Conservation (phyloP, 2,329 filamentous ascomycete species). For the Phoma sp. region DNA sequence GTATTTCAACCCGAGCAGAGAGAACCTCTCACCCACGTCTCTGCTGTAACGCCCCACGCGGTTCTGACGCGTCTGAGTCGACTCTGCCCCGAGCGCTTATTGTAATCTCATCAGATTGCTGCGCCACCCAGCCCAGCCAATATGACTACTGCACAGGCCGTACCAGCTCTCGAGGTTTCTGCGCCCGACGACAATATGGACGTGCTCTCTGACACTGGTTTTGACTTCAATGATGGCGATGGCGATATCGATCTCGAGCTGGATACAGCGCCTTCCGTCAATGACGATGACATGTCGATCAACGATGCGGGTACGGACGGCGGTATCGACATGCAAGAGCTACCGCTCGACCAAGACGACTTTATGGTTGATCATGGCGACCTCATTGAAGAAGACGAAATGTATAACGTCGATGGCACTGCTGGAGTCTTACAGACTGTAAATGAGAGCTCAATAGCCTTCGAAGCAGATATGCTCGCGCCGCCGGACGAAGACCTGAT, state of each 20-base stretch:
- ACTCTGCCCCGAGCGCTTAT: not conserved
- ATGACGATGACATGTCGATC: slow-evolving; percentile 61
- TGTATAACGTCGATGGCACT: slow-evolving; percentile 19
- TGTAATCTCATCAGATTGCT: not conserved
- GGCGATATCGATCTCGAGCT: slow-evolving; percentile 67
- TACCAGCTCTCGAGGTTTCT: slow-evolving; percentile 38
- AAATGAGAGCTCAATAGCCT: not conserved
- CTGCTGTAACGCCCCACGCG: not conserved
- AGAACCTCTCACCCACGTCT: not conserved
- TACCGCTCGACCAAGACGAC: slow-evolving; percentile 38
- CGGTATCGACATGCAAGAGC: slow-evolving; percentile 26
- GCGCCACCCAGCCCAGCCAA: not conserved
- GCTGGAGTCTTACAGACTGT: slow-evolving; percentile 13
- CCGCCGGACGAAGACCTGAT: slow-evolving; percentile 39
- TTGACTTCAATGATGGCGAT: slow-evolving; percentile 52
- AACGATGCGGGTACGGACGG: slow-evolving; percentile 54
- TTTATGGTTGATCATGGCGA: slow-evolving; percentile 47
- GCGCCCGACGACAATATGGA: slow-evolving; percentile 61
- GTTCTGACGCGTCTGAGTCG: slow-evolving; percentile 26
- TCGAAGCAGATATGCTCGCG: slow-evolving; percentile 11
- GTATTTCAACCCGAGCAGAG: not conserved
- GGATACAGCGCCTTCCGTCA: slow-evolving; percentile 32
- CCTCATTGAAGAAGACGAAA: slow-evolving; percentile 36
- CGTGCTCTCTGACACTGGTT: slow-evolving; percentile 56
- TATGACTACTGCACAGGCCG: slow-evolving; percentile 33